These are phyloP conservation scores for Botrytis pseudocinerea DNA, from an alignment of 2,329 filamentous ascomycete species.

Conservation along the genomic window DNA sequence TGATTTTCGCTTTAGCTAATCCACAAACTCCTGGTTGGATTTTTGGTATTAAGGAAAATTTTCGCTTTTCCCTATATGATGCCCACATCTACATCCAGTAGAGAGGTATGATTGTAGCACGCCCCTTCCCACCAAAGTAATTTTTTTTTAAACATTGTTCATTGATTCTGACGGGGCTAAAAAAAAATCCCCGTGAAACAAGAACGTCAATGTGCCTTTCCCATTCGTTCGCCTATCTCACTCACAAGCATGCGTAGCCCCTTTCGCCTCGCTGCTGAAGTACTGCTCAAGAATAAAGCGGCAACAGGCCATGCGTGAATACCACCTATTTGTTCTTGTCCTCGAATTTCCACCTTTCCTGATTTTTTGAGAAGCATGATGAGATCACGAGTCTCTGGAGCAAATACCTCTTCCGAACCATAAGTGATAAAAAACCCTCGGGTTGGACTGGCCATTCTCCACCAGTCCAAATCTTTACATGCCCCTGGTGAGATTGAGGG, in stretches of 20 bases:
- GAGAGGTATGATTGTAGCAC: no score
- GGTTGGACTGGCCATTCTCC: constrained; percentile 65
- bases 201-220: not conserved
- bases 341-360: constrained; percentile 45
- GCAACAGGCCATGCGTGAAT: constrained; percentile 86
- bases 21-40: no score
- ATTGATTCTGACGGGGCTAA: not conserved
- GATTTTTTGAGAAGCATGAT: constrained; percentile 55
- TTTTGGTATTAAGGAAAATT: not conserved
- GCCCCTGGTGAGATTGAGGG: constrained; percentile 68
- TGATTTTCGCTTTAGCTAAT: not conserved
- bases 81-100: not conserved
- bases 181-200: not conserved
- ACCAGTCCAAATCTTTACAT: constrained; percentile 65
- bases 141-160: not conserved
- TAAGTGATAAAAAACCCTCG: constrained; percentile 70
- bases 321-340: constrained; percentile 59
- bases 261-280: constrained; percentile 51
- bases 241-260: constrained; percentile 46
- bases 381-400: constrained; percentile 65
- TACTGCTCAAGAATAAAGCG: constrained; percentile 53
- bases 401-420: constrained; percentile 76
- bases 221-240: constrained; percentile 21
- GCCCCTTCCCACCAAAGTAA: not conserved
- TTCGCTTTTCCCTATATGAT: not conserved